Evolutionary conservation across 1,284 basidiomycete species (phyloP).

Genomic region (Schizopora paradoxa): DNA sequence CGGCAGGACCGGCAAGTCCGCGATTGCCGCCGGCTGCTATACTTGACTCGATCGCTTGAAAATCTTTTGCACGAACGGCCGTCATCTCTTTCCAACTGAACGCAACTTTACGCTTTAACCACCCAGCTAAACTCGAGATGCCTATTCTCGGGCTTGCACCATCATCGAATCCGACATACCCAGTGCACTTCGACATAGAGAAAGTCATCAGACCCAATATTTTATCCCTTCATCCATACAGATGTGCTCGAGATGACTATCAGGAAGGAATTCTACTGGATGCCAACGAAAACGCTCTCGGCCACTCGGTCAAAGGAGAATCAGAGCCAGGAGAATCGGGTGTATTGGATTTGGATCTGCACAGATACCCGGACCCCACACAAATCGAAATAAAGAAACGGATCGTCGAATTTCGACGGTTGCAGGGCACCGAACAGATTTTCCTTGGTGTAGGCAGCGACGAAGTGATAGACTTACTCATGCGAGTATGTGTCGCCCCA

Average conservation of each 20-base stretch:
- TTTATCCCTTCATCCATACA: slow-evolving; percentile 86
- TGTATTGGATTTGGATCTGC: slow-evolving; percentile 50
- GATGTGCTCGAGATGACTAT: slow-evolving; percentile 97
- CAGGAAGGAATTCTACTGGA: slow-evolving; percentile 91
- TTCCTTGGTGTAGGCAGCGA: slow-evolving; percentile 97
- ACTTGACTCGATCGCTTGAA: no score
- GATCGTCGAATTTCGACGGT: slow-evolving; percentile 55
- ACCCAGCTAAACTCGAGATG: no score
- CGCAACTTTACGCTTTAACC: no score
- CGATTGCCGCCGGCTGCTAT: no score
- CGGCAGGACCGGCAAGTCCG: no score
- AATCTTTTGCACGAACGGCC: no score
- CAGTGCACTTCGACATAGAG: slow-evolving; percentile 79
- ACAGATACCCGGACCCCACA: slow-evolving; percentile 86
- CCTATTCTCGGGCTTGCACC: slow-evolving; percentile 41
- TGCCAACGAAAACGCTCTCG: slow-evolving; percentile 95
- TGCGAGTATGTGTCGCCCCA: slow-evolving; percentile 84
- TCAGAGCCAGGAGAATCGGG: slow-evolving; percentile 26
- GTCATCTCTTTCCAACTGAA: no score
- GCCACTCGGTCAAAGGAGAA: slow-evolving; percentile 63
- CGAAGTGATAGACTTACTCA: slow-evolving; percentile 94
- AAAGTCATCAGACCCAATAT: slow-evolving; percentile 91
- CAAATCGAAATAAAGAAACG: slow-evolving; percentile 76
- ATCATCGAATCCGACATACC: slow-evolving; percentile 42
- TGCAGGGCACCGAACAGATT: slow-evolving; percentile 65